Evolutionary conservation across 768 basidiomycete species (phyloP).

Genomic region (Auricularia sp.): DNA sequence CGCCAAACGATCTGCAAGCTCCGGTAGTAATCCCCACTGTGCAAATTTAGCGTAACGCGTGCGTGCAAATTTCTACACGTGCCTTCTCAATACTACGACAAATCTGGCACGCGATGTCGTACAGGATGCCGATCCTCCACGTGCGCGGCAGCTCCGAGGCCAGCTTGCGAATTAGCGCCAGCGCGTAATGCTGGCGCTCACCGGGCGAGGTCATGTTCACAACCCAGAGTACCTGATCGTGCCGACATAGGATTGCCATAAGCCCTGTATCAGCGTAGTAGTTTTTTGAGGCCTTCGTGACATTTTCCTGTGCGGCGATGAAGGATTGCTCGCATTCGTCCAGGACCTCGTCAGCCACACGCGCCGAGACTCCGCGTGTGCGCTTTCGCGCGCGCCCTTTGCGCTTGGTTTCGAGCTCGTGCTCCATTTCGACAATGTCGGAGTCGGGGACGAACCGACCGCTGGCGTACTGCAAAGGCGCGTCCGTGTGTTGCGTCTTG

Average conservation of each 20-base stretch:
- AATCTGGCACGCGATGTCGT: constrained; percentile 29
- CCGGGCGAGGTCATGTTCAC: constrained; percentile 7
- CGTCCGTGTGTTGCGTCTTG: background rate
- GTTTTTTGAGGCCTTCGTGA: constrained; percentile 1
- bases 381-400: background rate
- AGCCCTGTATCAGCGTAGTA: constrained; percentile 8
- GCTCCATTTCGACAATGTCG: background rate
- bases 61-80: background rate
- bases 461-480: background rate
- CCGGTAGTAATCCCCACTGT: constrained; percentile 1
- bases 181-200: constrained; percentile 6
- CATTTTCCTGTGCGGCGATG: constrained; percentile 6
- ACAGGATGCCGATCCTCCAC: constrained; percentile 23
- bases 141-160: constrained; percentile 8
- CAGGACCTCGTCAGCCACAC: background rate
- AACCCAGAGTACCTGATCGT: constrained; percentile 5
- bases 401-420: background rate
- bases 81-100: constrained; percentile 11
- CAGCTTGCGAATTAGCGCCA: background rate
- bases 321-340: constrained; percentile 8
- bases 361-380: background rate
- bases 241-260: constrained; percentile 6
- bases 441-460: background rate
- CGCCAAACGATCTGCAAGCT: constrained; percentile 13
- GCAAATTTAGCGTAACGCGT: too few species aligned